Percentiles rank a stretch among this genome's conserved stretches.
phyloP scores from a whole-genome alignment of 2,329 filamentous ascomycete species.

The Aspergillus pseudoglaucus region DNA sequence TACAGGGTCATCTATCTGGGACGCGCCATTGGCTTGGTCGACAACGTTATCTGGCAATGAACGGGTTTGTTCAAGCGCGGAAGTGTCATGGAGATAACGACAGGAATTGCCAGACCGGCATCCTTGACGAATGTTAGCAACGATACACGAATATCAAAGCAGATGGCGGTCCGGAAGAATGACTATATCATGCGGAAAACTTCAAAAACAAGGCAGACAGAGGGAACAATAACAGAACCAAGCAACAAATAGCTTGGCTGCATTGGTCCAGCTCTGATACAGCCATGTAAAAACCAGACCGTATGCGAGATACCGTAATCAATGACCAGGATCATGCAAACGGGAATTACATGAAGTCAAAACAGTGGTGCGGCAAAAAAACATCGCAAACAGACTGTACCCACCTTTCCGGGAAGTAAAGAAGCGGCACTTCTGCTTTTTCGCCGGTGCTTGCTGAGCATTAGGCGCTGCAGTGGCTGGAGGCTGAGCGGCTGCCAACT shows the following conservation, averaged over 20 bases:
- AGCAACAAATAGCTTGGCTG: no score
- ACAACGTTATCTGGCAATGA: slow-evolving; percentile 7
- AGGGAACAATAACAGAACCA: no score
- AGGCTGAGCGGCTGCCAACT: slow-evolving; percentile 25
- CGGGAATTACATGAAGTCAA: not conserved
- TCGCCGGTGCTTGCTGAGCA: slow-evolving; percentile 11
- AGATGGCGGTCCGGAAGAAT: not conserved
- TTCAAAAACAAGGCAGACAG: not conserved
- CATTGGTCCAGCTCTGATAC: not conserved
- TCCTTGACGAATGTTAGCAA: slow-evolving; percentile 32
- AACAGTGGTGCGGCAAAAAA: slow-evolving; percentile 1
- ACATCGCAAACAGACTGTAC: slow-evolving; percentile 3
- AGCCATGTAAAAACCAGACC: slow-evolving; percentile 2
- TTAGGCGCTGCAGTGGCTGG: slow-evolving; percentile 7
- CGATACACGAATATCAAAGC: not conserved
- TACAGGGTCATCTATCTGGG: slow-evolving; percentile 2
- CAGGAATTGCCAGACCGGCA: slow-evolving; percentile 49
- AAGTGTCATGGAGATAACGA: slow-evolving; percentile 43
- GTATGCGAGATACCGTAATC: not conserved
- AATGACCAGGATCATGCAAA: not conserved
- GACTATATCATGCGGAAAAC: not conserved
- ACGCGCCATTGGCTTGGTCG: slow-evolving; percentile 7
- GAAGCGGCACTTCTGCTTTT: slow-evolving; percentile 21
- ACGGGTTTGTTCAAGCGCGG: slow-evolving; percentile 12
- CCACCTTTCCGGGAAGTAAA: slow-evolving; percentile 20